These are phyloP conservation scores for Gaeumannomyces tritici DNA, from an alignment of 2,329 filamentous ascomycete genomes.

Conservation along the genomic window DNA sequence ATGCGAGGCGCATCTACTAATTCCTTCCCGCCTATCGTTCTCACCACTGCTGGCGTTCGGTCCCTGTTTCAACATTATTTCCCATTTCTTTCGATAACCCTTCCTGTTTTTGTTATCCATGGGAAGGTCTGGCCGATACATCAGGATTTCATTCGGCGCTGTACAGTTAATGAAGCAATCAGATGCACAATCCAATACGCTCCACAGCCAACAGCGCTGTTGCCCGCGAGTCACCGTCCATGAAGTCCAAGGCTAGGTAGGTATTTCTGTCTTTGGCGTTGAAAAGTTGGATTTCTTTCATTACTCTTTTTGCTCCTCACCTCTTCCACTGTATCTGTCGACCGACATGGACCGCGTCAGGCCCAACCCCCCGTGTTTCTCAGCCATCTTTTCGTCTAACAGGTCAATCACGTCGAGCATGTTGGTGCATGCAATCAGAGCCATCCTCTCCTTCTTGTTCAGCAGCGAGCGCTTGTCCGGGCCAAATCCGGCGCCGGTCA, in stretches of 20 bases:
- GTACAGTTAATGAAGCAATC: background rate
- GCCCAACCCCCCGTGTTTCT: constrained; percentile 9
- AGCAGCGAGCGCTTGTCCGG: constrained; percentile 42
- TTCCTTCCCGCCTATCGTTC: background rate
- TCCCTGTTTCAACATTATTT: background rate
- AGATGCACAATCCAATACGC: background rate
- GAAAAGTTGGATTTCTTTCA: background rate
- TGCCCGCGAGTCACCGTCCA: background rate
- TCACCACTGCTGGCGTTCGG: background rate
- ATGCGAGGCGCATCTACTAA: background rate
- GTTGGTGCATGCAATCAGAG: constrained; percentile 37
- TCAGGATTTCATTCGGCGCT: background rate
- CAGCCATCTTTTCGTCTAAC: constrained; percentile 38
- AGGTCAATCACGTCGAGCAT: constrained; percentile 53
- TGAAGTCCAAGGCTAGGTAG: background rate
- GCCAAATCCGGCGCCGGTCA: constrained; percentile 50
- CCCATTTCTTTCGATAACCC: background rate
- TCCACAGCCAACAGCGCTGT: background rate
- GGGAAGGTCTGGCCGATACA: too few relatives aligned
- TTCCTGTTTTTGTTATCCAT: background rate
- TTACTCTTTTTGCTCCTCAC: too few relatives aligned
- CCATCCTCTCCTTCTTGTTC: constrained; percentile 43
- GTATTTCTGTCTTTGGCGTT: background rate
- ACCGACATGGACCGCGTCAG: constrained; percentile 9
- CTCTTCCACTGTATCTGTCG: background rate